Percentiles rank a stretch among this genome's conserved stretches.
Evolutionary conservation across 345 rosid genomes (phyloP).

Genomic region (Gossypium arboreum): DNA sequence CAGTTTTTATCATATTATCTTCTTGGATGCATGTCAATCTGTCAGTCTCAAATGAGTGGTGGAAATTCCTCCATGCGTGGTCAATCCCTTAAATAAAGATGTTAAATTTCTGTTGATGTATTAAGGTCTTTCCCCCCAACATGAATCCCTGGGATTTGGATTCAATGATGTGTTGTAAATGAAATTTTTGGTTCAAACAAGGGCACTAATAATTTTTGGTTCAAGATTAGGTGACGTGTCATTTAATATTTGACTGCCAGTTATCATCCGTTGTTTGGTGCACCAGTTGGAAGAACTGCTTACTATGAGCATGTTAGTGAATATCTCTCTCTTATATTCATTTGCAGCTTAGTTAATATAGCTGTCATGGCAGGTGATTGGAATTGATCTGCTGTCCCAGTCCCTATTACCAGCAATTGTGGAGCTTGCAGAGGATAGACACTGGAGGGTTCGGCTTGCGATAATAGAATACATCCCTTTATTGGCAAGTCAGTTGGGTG

Average conservation of each 20-base stretch:
- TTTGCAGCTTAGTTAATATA: not conserved
- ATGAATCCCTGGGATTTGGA: not conserved
- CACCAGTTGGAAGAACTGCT: not conserved
- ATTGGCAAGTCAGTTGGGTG: constrained; percentile 69
- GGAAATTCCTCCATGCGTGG: not conserved
- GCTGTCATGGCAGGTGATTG: constrained; percentile 41
- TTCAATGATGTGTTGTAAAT: not conserved
- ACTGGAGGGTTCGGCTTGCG: constrained; percentile 68
- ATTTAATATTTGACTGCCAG: no score
- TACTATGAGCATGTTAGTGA: not conserved
- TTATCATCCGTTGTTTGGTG: not conserved
- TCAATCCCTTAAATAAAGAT: not conserved
- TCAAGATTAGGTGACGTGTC: not conserved
- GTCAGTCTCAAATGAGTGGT: not conserved
- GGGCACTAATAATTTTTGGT: not conserved
- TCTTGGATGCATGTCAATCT: not conserved
- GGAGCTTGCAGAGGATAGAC: constrained; percentile 66
- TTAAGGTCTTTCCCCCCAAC: not conserved
- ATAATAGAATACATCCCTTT: constrained; percentile 59
- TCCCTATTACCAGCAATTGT: constrained; percentile 60
- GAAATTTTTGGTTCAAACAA: not conserved
- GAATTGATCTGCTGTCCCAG: constrained; percentile 59
- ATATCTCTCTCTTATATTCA: not conserved
- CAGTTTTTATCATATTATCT: not conserved
- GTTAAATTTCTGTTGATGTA: not conserved